Conservation (phyloP, 805 yeast species). For the Yarrowia hollandica region DNA sequence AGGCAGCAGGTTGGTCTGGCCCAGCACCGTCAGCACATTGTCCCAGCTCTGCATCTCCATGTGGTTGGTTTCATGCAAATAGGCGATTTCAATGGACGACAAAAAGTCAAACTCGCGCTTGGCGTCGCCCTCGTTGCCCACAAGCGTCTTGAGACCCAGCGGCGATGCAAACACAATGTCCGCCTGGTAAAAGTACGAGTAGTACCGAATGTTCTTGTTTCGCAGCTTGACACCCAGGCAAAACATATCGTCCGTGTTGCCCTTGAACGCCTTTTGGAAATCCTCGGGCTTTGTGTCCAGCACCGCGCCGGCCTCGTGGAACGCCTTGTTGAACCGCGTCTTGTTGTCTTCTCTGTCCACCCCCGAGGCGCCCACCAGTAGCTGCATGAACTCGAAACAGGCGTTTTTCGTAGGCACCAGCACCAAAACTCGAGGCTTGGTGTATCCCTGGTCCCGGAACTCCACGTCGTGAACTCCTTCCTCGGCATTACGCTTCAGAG, state of each 20-base stretch:
- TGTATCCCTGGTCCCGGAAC: conserved; percentile 89
- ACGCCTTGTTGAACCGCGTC: conserved; percentile 71
- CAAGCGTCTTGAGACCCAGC: conserved; percentile 75
- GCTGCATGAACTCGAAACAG: conserved; percentile 66
- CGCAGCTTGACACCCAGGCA: conserved; percentile 89
- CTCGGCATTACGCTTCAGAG: conserved; percentile 36
- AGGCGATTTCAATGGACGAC: conserved; percentile 79
- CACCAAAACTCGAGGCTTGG: conserved; percentile 84
- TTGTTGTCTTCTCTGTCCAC: conserved; percentile 77
- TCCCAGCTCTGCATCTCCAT: conserved; percentile 92
- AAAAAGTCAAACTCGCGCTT: conserved; percentile 76
- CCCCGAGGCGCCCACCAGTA: conserved; percentile 62
- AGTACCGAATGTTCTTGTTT: conserved; percentile 79
- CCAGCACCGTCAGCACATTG: conserved; percentile 66
- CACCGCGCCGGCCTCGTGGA: conserved; percentile 52
- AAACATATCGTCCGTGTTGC: conserved; percentile 90
- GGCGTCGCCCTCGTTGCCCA: conserved; percentile 58
- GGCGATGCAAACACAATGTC: conserved; percentile 92
- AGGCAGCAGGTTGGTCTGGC: conserved; percentile 75
- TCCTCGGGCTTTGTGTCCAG: conserved; percentile 74
- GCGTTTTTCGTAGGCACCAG: conserved; percentile 81
- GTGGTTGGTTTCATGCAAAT: conserved; percentile 82
- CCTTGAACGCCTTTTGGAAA: conserved; percentile 74
- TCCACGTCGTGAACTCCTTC: conserved; percentile 57
- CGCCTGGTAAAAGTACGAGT: conserved; percentile 77